A percentile compares a stretch with the other conserved stretches of the same genome.
Evolutionary conservation across 495 filamentous ascomycete species (phyloP).

Genomic region (Rusavskia elegans): DNA sequence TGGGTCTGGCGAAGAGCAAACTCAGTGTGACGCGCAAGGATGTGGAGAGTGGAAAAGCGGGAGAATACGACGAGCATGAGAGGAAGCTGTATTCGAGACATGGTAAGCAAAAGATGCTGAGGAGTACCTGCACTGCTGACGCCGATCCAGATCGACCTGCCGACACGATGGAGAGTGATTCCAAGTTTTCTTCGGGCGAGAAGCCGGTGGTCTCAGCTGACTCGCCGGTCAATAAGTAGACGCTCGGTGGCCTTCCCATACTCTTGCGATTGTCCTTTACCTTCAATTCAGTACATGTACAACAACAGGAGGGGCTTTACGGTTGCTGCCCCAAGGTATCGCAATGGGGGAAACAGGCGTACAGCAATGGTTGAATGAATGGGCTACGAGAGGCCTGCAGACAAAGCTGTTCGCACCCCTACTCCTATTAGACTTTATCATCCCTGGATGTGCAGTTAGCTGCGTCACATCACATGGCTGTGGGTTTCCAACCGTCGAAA

Average conservation of each 20-base stretch:
- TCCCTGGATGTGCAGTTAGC: too few species aligned
- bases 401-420: too few species aligned
- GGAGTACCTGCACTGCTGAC: slow-evolving; percentile 13
- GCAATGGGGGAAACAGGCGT: too few species aligned
- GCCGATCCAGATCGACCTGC: slow-evolving; percentile 35
- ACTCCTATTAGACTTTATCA: too few species aligned
- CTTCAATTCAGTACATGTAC: too few species aligned
- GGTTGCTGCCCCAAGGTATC: too few species aligned
- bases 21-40: slow-evolving; percentile 54
- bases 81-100: slow-evolving; percentile 62
- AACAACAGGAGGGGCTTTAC: too few species aligned
- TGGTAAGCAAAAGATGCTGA: slow-evolving; percentile 20
- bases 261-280: too few species aligned
- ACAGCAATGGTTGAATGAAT: too few species aligned
- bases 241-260: not conserved
- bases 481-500: too few species aligned
- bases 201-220: slow-evolving; percentile 23
- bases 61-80: slow-evolving; percentile 50
- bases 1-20: slow-evolving; percentile 74
- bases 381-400: too few species aligned
- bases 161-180: slow-evolving; percentile 36
- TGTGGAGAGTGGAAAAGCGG: slow-evolving; percentile 63
- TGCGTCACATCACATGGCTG: too few species aligned
- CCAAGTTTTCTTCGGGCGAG: slow-evolving; percentile 20
- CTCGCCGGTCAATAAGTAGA: slow-evolving; percentile 32